phyloP scores from a whole-genome alignment of 2,329 filamentous ascomycete genomes.

The Diaporthe capsici region DNA sequence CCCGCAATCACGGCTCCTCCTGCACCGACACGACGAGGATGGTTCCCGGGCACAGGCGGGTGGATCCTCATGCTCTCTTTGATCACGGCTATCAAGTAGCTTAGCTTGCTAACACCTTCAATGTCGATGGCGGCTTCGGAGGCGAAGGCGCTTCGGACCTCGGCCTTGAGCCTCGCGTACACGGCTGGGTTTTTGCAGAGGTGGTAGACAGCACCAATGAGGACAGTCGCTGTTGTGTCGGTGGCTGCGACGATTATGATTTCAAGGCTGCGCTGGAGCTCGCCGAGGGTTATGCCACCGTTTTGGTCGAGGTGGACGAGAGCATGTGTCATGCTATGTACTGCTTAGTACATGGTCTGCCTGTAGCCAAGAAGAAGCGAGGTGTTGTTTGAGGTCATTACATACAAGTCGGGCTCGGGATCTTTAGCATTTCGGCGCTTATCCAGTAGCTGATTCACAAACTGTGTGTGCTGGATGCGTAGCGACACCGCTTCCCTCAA shows the following conservation, averaged over 20 bases:
- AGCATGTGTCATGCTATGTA: not conserved
- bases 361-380: not conserved
- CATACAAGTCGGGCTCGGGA: not conserved
- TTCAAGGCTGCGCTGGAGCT: not conserved
- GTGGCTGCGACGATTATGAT: not conserved
- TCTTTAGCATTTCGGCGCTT: not conserved
- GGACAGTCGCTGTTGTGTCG: not conserved
- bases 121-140: not conserved
- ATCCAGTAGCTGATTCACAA: not conserved
- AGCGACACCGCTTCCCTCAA: not conserved
- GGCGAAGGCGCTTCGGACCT: not conserved
- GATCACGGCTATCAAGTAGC: not conserved
- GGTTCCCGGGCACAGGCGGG: not conserved
- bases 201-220: not conserved
- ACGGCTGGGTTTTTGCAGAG: not conserved
- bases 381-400: not conserved
- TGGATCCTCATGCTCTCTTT: not conserved
- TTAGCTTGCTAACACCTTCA: not conserved
- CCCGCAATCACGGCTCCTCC: not conserved
- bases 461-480: not conserved
- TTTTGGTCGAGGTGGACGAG: not conserved
- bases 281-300: not conserved
- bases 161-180: not conserved
- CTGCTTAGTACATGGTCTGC: not conserved
- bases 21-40: not conserved